Evolutionary conservation across 192 early-diverging fungal genomes (phyloP).

Genomic region (Geranomyces variabilis): DNA sequence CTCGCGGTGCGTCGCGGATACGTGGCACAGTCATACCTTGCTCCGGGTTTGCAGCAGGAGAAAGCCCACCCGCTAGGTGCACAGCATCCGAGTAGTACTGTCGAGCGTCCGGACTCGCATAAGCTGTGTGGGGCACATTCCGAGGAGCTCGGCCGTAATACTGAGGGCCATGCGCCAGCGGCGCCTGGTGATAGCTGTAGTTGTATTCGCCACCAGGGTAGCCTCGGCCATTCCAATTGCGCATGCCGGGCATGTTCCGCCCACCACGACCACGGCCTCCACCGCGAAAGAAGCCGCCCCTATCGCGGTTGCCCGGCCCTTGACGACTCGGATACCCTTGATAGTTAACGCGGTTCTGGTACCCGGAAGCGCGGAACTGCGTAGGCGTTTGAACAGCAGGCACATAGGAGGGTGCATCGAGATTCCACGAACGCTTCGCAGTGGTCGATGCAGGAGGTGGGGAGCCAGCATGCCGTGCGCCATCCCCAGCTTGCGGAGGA

Average conservation of each 20-base stretch:
- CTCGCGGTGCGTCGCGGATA: too few species aligned
- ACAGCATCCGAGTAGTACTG: neutral
- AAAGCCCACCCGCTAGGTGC: neutral
- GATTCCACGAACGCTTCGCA: slow-evolving; percentile 18
- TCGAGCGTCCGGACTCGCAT: neutral
- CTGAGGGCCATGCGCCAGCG: neutral
- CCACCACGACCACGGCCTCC: neutral
- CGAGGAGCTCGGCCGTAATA: slow-evolving; percentile 10
- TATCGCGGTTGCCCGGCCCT: slow-evolving; percentile 6
- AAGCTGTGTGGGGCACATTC: neutral
- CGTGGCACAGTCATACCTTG: neutral
- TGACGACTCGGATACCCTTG: neutral
- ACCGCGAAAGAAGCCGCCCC: neutral
- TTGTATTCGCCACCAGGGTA: neutral
- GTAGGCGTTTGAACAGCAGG: slow-evolving; percentile 5
- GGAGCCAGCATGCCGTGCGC: too few species aligned
- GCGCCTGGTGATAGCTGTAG: neutral
- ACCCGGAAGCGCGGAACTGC: neutral
- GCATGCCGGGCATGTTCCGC: slow-evolving; percentile 1
- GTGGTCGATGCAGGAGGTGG: neutral
- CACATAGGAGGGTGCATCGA: slow-evolving; percentile 21
- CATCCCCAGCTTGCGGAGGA: too few species aligned
- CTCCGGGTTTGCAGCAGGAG: neutral
- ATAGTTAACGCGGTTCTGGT: neutral
- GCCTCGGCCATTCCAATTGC: neutral